These are phyloP conservation scores for Eucalyptus albens DNA, from an alignment of 345 rosid species.

Conservation along the genomic window DNA sequence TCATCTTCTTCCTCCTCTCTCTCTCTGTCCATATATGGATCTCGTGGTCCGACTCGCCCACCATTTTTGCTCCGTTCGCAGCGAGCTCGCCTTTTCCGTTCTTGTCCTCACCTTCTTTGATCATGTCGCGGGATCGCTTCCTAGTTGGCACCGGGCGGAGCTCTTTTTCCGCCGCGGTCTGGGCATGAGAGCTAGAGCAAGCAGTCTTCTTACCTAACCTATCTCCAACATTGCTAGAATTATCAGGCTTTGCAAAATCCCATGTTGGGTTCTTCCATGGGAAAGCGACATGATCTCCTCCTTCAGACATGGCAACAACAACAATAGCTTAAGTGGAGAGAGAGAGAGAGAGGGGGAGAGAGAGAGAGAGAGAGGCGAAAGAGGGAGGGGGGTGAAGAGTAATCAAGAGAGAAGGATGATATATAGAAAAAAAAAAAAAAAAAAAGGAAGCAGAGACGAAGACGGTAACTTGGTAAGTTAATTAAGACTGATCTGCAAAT, in stretches of 20 bases:
- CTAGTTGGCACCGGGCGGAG: not conserved
- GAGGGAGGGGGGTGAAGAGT: rapidly evolving
- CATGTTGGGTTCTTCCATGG: not conserved
- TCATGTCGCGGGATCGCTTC: not conserved
- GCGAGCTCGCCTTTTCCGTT: not conserved
- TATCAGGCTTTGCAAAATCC: not conserved
- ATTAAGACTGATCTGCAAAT: not conserved
- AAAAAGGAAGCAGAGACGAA: not conserved
- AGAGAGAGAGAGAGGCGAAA: not conserved
- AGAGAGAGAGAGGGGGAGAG: not conserved
- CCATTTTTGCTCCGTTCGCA: not conserved
- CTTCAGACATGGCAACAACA: not conserved
- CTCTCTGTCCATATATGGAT: constrained; percentile 45
- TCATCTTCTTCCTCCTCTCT: constrained; percentile 59
- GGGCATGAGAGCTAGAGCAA: not conserved
- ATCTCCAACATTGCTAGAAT: not conserved
- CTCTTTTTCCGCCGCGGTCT: not conserved
- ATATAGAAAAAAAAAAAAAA: not conserved
- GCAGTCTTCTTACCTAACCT: not conserved
- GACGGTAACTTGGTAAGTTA: not conserved
- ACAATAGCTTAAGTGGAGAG: not conserved
- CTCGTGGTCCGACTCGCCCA: constrained; percentile 22
- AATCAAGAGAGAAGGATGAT: not conserved
- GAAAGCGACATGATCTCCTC: not conserved
- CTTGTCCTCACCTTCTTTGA: not conserved